A percentile compares a stretch with the other conserved stretches of the same genome.
These are phyloP conservation scores for Quercus rubra DNA, from an alignment of 306 rosid species.

Conservation along the genomic window DNA sequence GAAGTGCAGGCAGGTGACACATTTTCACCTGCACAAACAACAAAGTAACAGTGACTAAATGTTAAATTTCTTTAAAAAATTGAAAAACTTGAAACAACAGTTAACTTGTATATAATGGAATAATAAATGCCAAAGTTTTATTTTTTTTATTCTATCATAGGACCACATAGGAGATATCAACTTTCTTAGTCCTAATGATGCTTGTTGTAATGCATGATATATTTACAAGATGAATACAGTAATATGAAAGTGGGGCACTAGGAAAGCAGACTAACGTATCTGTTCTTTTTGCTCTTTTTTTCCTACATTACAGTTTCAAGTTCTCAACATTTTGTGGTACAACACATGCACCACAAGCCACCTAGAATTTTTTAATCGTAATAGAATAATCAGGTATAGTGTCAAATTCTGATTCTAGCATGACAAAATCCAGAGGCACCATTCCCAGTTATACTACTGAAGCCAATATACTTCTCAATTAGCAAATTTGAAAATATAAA, in stretches of 20 bases:
- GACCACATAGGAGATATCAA: not conserved
- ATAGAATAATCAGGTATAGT: constrained; percentile 3
- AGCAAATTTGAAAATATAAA: not conserved
- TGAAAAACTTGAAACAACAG: not conserved
- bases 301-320: not conserved
- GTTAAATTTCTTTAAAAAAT: not conserved
- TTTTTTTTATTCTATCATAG: not conserved
- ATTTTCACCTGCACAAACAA: constrained; percentile 55
- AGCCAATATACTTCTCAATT: not conserved
- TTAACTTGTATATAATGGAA: not conserved
- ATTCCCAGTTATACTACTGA: not conserved
- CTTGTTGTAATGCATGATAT: not conserved
- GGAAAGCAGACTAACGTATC: not conserved
- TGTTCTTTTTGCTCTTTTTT: not conserved
- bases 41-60: not conserved
- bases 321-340: not conserved
- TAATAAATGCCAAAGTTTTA: not conserved
- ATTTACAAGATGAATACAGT: not conserved
- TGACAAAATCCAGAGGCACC: not conserved
- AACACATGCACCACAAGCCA: not conserved
- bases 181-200: not conserved
- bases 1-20: constrained; percentile 69
- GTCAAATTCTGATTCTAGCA: not conserved
- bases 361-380: not conserved
- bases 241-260: not conserved